Evolutionary conservation across 148 eudicot species (phyloP).

Genomic region (Rhododendron simsii): DNA sequence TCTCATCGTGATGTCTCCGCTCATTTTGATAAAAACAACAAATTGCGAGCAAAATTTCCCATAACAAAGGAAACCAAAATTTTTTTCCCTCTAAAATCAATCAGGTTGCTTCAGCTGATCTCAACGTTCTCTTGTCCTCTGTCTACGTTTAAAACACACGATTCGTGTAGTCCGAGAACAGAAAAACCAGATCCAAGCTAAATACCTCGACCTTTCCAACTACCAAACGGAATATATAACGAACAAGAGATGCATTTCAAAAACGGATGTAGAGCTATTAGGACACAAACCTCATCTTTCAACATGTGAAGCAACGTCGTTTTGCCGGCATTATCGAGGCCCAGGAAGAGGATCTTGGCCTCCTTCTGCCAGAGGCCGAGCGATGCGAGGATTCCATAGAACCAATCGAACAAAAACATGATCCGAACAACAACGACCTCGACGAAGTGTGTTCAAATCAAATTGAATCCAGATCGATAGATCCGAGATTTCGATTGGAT

Average conservation of each 20-base stretch:
- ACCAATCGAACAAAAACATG: constrained; percentile 57
- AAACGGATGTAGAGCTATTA: too few species aligned
- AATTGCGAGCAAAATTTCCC: not conserved
- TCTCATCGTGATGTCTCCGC: not conserved
- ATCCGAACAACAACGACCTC: not conserved
- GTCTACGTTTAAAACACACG: not conserved
- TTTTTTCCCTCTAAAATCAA: not conserved
- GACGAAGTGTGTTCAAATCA: not conserved
- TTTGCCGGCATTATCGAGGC: constrained; percentile 54
- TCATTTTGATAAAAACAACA: not conserved
- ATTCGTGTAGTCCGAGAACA: not conserved
- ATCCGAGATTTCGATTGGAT: constrained; percentile 9
- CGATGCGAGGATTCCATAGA: constrained; percentile 43
- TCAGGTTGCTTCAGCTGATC: not conserved
- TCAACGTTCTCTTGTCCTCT: not conserved
- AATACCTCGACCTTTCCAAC: constrained; percentile 37
- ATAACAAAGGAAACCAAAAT: not conserved
- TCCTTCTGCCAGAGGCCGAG: constrained; percentile 52
- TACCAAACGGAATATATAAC: not conserved
- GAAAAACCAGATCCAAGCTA: constrained; percentile 15
- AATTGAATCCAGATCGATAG: not conserved
- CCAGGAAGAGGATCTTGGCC: constrained; percentile 51
- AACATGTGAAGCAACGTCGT: constrained; percentile 53
- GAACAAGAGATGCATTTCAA: not conserved
- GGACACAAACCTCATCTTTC: constrained; percentile 40